Base-by-base conservation (phyloP, 371 early-diverging fungal species). In the Phascolomyces articulosus region DNA sequence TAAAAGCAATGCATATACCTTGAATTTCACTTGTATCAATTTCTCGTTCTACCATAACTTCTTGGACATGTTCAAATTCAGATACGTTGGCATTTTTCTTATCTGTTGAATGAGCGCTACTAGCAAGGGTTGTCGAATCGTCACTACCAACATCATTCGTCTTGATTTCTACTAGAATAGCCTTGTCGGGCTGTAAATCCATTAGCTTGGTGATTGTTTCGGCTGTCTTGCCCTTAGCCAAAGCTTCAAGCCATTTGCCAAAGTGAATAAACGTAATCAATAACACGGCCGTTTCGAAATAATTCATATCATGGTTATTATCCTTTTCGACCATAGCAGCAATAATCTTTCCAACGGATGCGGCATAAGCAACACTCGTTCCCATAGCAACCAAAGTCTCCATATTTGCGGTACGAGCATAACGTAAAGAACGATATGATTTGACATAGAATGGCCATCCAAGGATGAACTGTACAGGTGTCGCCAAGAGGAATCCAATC, bases 201-300 rank as follows among this genome's bases (percentile, higher is more conserved):
- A 87, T 86, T 47, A 91, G 65, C 62, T 89, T 86, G 23, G 88
- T 86, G 27, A 91, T 85, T 0, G 90, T 87, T 66, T 86, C 88
- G 16, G 87, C 87, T 0, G 91, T 88, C 63, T 87, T 86, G 48
- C 88, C 89, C 58, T 89, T 89, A 23, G 89, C 91, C 64, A 86
- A 69, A 11, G 87, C 85, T 60, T 91, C 90, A 15, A 91, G 74
- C 86, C 87, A 91, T 67, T 87, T 87, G 49, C 91, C 90, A 31
- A 90, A 77, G 60, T 82, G 81, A 60, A 91, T 85, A 69, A 90
- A 91, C 0, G 88, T 85, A 57, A 91, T 82, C 66, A 91, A 67
- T 40, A 89, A 78, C n/a, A 87, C 87, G 7, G 82, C 72, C 0
- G 89, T 90, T 61, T 91, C 91, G 67, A 91, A 91, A 59, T 88